These are phyloP conservation scores for Pseudomonodictys pantanalensis DNA, from an alignment of 495 filamentous ascomycete species.

Conservation along the genomic window DNA sequence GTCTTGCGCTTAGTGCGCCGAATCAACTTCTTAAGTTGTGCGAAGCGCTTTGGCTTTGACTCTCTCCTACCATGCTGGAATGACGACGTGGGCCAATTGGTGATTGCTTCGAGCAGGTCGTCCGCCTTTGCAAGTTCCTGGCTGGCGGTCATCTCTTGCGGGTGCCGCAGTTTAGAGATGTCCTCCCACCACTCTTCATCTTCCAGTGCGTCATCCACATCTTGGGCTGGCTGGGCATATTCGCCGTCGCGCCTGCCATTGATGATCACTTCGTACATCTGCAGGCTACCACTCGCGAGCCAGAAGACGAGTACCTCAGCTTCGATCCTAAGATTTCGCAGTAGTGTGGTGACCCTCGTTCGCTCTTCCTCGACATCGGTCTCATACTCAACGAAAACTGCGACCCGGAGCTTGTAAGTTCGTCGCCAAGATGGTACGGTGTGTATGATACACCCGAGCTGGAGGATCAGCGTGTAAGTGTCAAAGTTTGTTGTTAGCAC, in stretches of 20 bases:
- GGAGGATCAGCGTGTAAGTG: slow-evolving; percentile 84
- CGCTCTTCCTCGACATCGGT: slow-evolving; percentile 78
- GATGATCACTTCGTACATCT: slow-evolving; percentile 74
- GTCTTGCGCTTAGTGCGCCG: slow-evolving; percentile 53
- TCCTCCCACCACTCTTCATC: slow-evolving; percentile 83
- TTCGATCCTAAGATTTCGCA: slow-evolving; percentile 78
- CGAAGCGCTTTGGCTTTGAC: slow-evolving; percentile 44
- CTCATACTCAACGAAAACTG: slow-evolving; percentile 88
- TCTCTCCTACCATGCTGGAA: slow-evolving; percentile 53
- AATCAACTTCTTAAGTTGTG: slow-evolving; percentile 52
- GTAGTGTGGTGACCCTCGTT: slow-evolving; percentile 65
- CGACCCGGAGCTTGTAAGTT: slow-evolving; percentile 68
- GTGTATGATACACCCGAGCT: slow-evolving; percentile 78
- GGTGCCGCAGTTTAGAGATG: slow-evolving; percentile 56
- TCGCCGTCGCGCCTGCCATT: slow-evolving; percentile 54
- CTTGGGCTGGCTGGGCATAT: slow-evolving; percentile 45
- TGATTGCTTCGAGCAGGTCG: slow-evolving; percentile 35
- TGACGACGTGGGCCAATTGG: slow-evolving; percentile 54
- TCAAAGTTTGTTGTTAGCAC: slow-evolving; percentile 88
- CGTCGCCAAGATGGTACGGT: slow-evolving; percentile 83
- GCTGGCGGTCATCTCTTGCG: slow-evolving; percentile 36
- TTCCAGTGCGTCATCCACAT: slow-evolving; percentile 59
- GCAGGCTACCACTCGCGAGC: slow-evolving; percentile 69
- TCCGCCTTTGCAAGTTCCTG: slow-evolving; percentile 35
- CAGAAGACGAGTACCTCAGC: slow-evolving; percentile 78